Evolutionary conservation across 441 rosid species (phyloP).

Genomic region (Erodium moschatum): DNA sequence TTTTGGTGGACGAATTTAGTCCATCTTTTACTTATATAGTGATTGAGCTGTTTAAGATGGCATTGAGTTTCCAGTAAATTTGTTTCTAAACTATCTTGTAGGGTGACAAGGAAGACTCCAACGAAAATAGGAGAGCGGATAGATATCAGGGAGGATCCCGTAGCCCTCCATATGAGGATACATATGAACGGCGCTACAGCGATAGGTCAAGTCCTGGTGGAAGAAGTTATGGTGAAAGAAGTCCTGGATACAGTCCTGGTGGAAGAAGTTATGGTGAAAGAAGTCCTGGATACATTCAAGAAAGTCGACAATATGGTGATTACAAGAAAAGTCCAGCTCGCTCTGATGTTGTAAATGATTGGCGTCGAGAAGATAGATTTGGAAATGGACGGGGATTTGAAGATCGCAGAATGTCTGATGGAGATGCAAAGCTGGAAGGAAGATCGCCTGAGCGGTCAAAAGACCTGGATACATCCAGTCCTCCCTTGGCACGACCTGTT

Average conservation of each 20-base stretch:
- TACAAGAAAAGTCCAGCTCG: slow-evolving; percentile 68
- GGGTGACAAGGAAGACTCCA: slow-evolving; percentile 63
- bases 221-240: slow-evolving; percentile 48
- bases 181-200: slow-evolving; percentile 52
- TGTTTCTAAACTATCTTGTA: slow-evolving; percentile 17
- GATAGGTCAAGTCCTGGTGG: slow-evolving; percentile 84
- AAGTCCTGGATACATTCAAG: slow-evolving; percentile 78
- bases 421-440: slow-evolving; percentile 50
- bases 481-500: slow-evolving; percentile 71
- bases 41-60: not conserved
- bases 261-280: slow-evolving; percentile 53
- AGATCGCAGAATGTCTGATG: slow-evolving; percentile 45
- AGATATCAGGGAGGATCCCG: slow-evolving; percentile 62
- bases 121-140: slow-evolving; percentile 37
- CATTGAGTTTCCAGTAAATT: slow-evolving; percentile 1
- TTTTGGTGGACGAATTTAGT: not conserved
- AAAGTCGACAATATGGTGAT: slow-evolving; percentile 41
- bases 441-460: slow-evolving; percentile 66
- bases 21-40: not conserved
- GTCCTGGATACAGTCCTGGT: slow-evolving; percentile 84
- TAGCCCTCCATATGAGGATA: slow-evolving; percentile 75
- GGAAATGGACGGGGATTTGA: slow-evolving; percentile 55
- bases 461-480: slow-evolving; percentile 58
- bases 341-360: slow-evolving; percentile 71
- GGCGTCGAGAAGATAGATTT: slow-evolving; percentile 93